Evolutionary conservation across 345 rosid genomes (phyloP), one percentile per base, ranked within the genome.

Genomic region (Hypericum perforatum): DNA sequence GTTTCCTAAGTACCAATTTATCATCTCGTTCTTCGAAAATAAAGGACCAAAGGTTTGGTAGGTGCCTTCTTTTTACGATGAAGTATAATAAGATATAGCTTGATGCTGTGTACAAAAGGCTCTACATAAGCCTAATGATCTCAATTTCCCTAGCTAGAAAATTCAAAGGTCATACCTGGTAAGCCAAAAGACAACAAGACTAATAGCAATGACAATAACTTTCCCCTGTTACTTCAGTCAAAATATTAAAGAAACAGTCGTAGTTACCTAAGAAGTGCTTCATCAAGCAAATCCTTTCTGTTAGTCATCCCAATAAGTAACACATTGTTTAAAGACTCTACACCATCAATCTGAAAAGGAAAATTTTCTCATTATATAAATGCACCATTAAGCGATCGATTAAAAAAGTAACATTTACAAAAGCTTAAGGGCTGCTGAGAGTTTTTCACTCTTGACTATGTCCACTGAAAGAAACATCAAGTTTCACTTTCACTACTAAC

Each of bases 301-400:
- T 94, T 94, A 66, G 99, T 94, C 99, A 89, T 94, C 70, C 99
- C 99, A 74, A 94, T 94, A 56, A 89, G 99, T 68, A 94, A 74
- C 58, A 94, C 97, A 78, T 94, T 94, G 65, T 94, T 94, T 58
- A 94, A 82, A 15, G 99, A 84, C 77, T 94, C 99, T 82, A 94
- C 99, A 22, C 99, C 99, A 76, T 94, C 99, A 54, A 94, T 94
- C 99, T 94, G 95, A 70, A 76, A 68, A 74, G 59, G 41, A 70
- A 72, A 7, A 44, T 44, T 1, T 43, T 44, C 14, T 9, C 12
- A 44, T 44, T 58, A 66, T 15, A 8, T 43, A 5, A 13, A 43
- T 22, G 29, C 46, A 55, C 45, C 14, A 51, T 14, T 43, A 46
- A 46, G 13, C 4, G 32, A 1, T 22, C 4, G 32, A 22, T 22